Evolutionary conservation across 2,329 filamentous ascomycete genomes (phyloP), one percentile per base, ranked within the genome.

Genomic region (Neofusicoccum cordaticola): DNA sequence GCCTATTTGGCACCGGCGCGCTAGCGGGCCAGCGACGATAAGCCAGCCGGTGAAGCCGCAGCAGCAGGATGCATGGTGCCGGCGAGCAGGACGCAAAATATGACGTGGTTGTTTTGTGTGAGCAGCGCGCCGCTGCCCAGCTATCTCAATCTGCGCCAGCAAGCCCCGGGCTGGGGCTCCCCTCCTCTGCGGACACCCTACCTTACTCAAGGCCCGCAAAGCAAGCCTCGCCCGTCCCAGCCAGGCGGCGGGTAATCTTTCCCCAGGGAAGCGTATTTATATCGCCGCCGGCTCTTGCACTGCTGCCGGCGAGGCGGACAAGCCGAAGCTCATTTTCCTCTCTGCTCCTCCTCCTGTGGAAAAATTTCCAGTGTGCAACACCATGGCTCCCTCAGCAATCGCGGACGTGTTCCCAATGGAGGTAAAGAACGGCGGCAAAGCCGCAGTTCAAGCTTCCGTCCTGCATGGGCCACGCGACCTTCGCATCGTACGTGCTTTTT

Each of bases 401-500:
- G 73, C 74, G 66, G 75, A 77, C 66, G 71, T 74, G 65, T 76
- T 75, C 65, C 76, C 75, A 72, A 75, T 75, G 72, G 72, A 74
- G 69, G 69, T 72, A 11, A 73, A 74, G 69, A 73, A 78, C 69
- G 75, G 74, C 68, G 69, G 71, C 63, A 79, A 78, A 69, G 68
- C 71, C 22, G 70, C 71, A 62, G 72, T 78, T 48, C 74, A 75
- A 72, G 77, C 77, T 67, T 78, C 75, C 57, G 77, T 79, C 67
- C 69, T 79, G 70, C 72, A 77, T 75, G 77, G 76, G 71, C 75
- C 76, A 72, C 77, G 74, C 69, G 75, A 79, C 69, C 75, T 79
- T 70, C 75, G 75, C 70, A 71, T 78, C 67, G 77, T 79, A 76
- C 69, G 76, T 68, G 68, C 44, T 52, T 44, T 52, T 48, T 42